Evolutionary conservation across 2,329 filamentous ascomycete species (phyloP).

Genomic region (Metarhizium robertsii): DNA sequence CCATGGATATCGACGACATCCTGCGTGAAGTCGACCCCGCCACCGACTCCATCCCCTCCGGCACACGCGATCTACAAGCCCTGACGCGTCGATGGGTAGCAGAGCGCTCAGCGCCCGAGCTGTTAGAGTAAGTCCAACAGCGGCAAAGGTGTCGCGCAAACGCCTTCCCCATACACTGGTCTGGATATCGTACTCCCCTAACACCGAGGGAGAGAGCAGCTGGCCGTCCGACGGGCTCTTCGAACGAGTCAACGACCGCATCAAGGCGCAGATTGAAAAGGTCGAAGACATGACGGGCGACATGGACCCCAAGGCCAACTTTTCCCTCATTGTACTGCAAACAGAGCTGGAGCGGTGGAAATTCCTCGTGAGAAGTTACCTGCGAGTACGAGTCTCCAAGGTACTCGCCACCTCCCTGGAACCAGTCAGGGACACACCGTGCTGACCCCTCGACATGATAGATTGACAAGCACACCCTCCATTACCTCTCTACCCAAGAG

Average conservation of each 20-base stretch:
- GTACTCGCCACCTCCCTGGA: constrained; percentile 30
- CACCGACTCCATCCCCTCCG: constrained; percentile 42
- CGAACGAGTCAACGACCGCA: constrained; percentile 67
- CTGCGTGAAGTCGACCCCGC: constrained; percentile 61
- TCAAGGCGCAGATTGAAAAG: constrained; percentile 59
- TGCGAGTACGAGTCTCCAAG: constrained; percentile 83
- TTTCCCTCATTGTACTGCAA: constrained; percentile 87
- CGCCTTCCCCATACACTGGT: background rate
- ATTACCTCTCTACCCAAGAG: constrained; percentile 54
- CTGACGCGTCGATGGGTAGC: constrained; percentile 90
- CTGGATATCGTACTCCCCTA: background rate
- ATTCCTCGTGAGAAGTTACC: constrained; percentile 74
- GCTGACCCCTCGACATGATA: constrained; percentile 18
- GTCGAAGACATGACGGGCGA: constrained; percentile 72
- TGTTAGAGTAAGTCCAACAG: constrained; percentile 57
- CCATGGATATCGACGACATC: constrained; percentile 75
- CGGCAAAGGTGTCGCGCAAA: background rate
- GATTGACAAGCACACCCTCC: constrained; percentile 69
- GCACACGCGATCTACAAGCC: constrained; percentile 71
- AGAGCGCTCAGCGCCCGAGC: constrained; percentile 79
- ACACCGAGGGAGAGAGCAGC: constrained; percentile 21
- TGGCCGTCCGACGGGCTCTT: constrained; percentile 66
- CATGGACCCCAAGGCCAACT: constrained; percentile 86
- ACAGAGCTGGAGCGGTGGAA: constrained; percentile 93
- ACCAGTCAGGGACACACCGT: too few relatives aligned